Evolutionary conservation across 371 early-diverging fungal genomes (phyloP).

Genomic region (Mortierella sp.): DNA sequence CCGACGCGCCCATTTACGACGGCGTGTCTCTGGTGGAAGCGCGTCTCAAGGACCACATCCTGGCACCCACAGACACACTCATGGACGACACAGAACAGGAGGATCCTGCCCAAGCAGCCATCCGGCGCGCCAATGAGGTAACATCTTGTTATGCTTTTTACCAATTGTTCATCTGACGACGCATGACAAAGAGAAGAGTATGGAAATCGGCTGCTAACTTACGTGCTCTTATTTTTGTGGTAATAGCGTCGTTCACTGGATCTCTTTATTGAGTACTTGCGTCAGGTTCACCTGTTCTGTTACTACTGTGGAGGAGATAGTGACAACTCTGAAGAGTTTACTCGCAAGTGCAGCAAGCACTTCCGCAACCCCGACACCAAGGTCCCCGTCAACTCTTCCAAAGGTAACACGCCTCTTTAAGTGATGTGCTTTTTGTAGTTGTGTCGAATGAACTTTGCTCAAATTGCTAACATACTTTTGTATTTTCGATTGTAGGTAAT

Average conservation of each 20-base stretch:
- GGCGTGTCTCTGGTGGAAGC: slow-evolving; percentile 37
- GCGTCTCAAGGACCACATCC: slow-evolving; percentile 38
- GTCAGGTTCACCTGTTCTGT: slow-evolving; percentile 94
- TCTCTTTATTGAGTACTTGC: slow-evolving; percentile 85
- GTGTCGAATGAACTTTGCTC: background rate
- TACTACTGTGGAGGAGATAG: slow-evolving; percentile 92
- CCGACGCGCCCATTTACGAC: slow-evolving; percentile 26
- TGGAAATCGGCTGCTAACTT: background rate
- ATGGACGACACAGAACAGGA: slow-evolving; percentile 49
- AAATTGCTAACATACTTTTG: too few species aligned
- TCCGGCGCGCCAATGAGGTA: slow-evolving; percentile 34
- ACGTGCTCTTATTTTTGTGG: background rate
- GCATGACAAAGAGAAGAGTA: slow-evolving; percentile 9
- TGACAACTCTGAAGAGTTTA: slow-evolving; percentile 86
- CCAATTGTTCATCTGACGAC: background rate
- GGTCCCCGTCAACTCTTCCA: slow-evolving; percentile 41
- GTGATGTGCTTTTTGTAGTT: background rate
- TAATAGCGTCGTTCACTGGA: slow-evolving; percentile 73
- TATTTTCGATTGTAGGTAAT: slow-evolving; percentile 49
- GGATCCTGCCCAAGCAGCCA: slow-evolving; percentile 29
- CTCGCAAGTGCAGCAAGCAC: slow-evolving; percentile 79
- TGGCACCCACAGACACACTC: slow-evolving; percentile 20
- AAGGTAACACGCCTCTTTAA: slow-evolving; percentile 20
- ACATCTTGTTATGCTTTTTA: background rate
- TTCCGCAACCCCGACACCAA: slow-evolving; percentile 70